Base-by-base conservation (phyloP, 1,284 basidiomycete species). In the Irpex sp. region DNA sequence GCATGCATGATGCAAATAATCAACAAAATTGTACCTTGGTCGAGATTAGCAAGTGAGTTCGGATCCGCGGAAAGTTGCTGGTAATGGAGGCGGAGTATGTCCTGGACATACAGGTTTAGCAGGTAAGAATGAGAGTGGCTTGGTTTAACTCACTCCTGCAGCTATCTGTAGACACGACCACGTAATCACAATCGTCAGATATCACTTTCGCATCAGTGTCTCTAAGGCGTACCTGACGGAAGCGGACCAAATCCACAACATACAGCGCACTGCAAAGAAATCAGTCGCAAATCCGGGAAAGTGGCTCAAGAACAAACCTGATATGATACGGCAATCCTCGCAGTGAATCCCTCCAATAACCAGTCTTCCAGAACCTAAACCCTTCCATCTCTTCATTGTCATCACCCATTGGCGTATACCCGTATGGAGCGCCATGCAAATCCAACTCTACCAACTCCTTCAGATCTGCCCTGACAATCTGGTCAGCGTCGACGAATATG, bases 401-500 rank as follows among this genome's bases (percentile, higher is more conserved):
- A 71, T 97, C 89, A 3, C 97, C 97, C 97, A 99, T 99, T 0
- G 97, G 97, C 0, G 96, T 93, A 71, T 97, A 98, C 0, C 90
- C 96, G 70, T 97, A 97, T 0, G 96, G 94, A 0, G 92, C 92
- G 0, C 96, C 96, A 51, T 94, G 85, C 9, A 99, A 79, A 73
- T 99, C 93, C 58, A 98, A 76, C 69, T 97, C 92, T 8, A 97
- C 90, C 7, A 99, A 82, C 73, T 97, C 94, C 74, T 96, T 88
- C 70, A 99, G 77, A 75, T 99, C 97, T n/a, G 94, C 86, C 5
- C 97, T 87, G 5, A 99, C 96, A 65, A 99, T 98, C 75, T 98
- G 94, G 74, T 96, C 94, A 31, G 97, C 97, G 73, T 99, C 97
- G 51, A 99, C 97, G 75, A 99, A 99, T 69, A 99, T 97, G 65